Evolutionary conservation across 2,329 filamentous ascomycete species (phyloP).

Genomic region (Trichoderma sp.): DNA sequence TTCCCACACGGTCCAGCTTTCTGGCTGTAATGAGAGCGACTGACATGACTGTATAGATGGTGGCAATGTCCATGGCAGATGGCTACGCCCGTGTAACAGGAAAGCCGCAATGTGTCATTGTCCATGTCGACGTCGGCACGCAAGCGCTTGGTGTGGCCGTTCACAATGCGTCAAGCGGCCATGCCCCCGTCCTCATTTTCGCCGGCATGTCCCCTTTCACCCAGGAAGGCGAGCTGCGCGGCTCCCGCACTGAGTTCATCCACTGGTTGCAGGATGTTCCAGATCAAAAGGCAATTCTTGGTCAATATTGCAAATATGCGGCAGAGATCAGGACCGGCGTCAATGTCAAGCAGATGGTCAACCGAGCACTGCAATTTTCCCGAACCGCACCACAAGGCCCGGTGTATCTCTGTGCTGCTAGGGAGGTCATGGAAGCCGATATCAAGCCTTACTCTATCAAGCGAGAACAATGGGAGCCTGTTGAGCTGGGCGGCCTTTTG

Average conservation of each 20-base stretch:
- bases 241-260: conserved; percentile 4
- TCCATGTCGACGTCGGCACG: conserved; percentile 3
- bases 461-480: conserved; percentile 1
- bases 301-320: conserved; percentile 10
- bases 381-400: conserved; percentile 1
- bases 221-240: conserved; percentile 6
- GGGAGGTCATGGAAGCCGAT: conserved; percentile 8
- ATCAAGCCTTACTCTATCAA: conserved; percentile 11
- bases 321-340: conserved; percentile 3
- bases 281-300: conserved; percentile 1
- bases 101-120: conserved; percentile 12
- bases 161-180: conserved; percentile 7
- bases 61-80: conserved; percentile 14
- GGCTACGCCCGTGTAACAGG: conserved; percentile 7
- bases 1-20: not conserved
- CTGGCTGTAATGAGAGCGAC: not conserved
- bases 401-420: conserved; percentile 9
- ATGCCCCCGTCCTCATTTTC: conserved; percentile 1
- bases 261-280: conserved; percentile 11
- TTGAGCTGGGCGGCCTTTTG: not conserved
- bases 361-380: conserved; percentile 11
- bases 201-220: conserved; percentile 10
- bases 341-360: conserved; percentile 10
- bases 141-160: conserved; percentile 3
- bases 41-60: not conserved